Base-by-base conservation (phyloP, 768 basidiomycete species). In the Auricularia heimuer region DNA sequence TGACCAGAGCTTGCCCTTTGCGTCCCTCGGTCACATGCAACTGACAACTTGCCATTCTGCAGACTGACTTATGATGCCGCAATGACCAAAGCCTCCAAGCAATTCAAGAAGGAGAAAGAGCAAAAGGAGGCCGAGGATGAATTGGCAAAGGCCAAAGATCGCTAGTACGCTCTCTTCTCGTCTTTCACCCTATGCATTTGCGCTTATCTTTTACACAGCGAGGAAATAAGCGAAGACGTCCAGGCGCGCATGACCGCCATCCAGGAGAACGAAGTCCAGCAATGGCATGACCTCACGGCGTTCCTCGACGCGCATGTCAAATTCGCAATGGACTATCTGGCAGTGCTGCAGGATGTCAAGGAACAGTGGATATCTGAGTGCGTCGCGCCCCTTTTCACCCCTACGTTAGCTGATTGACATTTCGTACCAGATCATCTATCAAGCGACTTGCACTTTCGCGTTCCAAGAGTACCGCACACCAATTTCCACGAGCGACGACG, bases 151-250 rank as follows among this genome's bases (percentile, higher is more conserved):
- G 85, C 89, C 12, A 84, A 84, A 67, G 76, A 85, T 56, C 85
- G 92, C 71, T 94, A 90, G 92, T 94, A 71, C 70, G 86, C 73
- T 29, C 29, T 29, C 29, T 66, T 67, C 47, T 56, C 47, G 2
- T 58, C 34, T 35, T 44, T 64, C 62, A n/a, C 3, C 1, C 62
- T 62, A 34, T 24, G 18, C 18, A 37, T 61, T 12, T 44, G 64
- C 64, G 29, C 29, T 68, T 3, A 64, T 60, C 33, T 3, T 56
- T 1, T 63, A 61, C 62, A 8, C 68, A 94, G 94, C 69, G 92
- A 96, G 65, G 93, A 97, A 75, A 87, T 88, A 0, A 82, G 85
- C 8, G 89, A 94, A 71, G 92, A 95, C 67, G 83, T 95, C 0
- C 88, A 85, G n/a, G 81, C 81, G 2, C 84, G 89, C 44, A 92